Conservation (phyloP, 495 filamentous ascomycete genomes). For the Penicillium arizonense region DNA sequence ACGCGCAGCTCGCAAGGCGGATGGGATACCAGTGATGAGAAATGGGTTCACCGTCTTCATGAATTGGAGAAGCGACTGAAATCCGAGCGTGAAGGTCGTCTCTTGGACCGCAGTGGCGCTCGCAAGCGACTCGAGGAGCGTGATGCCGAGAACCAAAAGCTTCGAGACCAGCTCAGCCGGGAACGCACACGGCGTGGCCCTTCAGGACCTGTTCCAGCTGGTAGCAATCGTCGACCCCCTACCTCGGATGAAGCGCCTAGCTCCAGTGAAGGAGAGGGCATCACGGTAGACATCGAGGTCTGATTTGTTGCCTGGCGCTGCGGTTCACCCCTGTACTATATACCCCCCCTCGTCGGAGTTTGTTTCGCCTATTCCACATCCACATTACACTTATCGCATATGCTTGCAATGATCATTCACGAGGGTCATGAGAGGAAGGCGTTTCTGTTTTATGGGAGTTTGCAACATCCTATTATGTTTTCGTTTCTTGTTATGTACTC, state of each 20-base stretch:
- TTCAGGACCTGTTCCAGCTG: conserved; percentile 15
- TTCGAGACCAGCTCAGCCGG: conserved; percentile 67
- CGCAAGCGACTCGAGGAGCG: conserved; percentile 82
- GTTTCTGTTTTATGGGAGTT: conserved; percentile 1
- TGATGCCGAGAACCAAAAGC: conserved; percentile 69
- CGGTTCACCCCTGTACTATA: conserved; percentile 16
- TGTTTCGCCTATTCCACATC: conserved; percentile 5
- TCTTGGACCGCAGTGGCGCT: conserved; percentile 80
- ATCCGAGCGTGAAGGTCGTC: conserved; percentile 81
- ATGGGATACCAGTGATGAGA: conserved; percentile 51
- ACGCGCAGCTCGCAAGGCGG: conserved; percentile 26
- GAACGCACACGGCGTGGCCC: conserved; percentile 50
- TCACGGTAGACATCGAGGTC: conserved; percentile 47
- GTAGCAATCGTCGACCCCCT: conserved; percentile 9
- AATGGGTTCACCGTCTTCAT: conserved; percentile 80
- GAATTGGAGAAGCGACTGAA: conserved; percentile 89
- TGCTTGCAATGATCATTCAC: conserved; percentile 17
- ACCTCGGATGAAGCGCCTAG: conserved; percentile 34
- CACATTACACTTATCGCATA: conserved; percentile 8
- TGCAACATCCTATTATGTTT: neutral
- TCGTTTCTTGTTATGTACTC: conserved; percentile 10
- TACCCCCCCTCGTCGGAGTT: conserved; percentile 11
- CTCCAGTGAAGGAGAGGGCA: conserved; percentile 45
- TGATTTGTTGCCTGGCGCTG: conserved; percentile 12
- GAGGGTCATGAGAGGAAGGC: conserved; percentile 20